Percentiles rank a stretch among this genome's conserved stretches.
phyloP scores from a whole-genome alignment of 495 filamentous ascomycete genomes.

The Penicillium diatomitis region DNA sequence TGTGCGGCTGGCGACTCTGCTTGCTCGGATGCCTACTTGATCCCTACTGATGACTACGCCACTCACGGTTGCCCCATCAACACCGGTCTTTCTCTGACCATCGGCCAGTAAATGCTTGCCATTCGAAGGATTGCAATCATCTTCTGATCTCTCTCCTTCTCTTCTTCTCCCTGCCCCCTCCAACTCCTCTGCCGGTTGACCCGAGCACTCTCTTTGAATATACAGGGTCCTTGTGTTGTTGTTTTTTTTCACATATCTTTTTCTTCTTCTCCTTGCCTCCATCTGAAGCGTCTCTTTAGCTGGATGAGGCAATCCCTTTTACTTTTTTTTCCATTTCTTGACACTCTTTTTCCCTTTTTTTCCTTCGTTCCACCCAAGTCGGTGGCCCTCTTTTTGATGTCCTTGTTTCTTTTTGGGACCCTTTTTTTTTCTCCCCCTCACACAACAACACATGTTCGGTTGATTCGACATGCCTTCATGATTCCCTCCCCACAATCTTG shows the following conservation, averaged over 20 bases:
- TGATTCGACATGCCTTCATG: conserved; percentile 20
- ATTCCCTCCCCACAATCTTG: neutral
- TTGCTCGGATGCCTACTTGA: conserved; percentile 35
- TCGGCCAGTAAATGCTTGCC: conserved; percentile 22
- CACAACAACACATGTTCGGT: conserved; percentile 16
- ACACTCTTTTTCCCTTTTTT: neutral
- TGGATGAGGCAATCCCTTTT: conserved; percentile 10
- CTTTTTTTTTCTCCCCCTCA: neutral
- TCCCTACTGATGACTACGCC: conserved; percentile 34
- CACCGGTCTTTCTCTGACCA: conserved; percentile 29
- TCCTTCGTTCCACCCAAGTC: conserved; percentile 10
- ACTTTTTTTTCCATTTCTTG: neutral
- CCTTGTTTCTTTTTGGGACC: conserved; percentile 2
- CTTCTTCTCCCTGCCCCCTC: neutral
- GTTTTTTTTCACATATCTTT: neutral
- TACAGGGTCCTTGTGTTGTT: too few species aligned
- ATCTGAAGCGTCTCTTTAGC: neutral
- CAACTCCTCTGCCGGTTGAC: conserved; percentile 17
- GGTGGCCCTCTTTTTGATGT: conserved; percentile 11
- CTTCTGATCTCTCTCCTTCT: neutral
- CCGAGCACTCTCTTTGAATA: conserved; percentile 11
- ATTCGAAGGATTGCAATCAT: neutral
- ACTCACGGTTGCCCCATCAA: conserved; percentile 39
- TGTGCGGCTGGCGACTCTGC: conserved; percentile 29
- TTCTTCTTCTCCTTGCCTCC: conserved; percentile 8